Conservation (phyloP, 2,329 filamentous ascomycete species). For the Ceratocystis cacaofunesta region DNA sequence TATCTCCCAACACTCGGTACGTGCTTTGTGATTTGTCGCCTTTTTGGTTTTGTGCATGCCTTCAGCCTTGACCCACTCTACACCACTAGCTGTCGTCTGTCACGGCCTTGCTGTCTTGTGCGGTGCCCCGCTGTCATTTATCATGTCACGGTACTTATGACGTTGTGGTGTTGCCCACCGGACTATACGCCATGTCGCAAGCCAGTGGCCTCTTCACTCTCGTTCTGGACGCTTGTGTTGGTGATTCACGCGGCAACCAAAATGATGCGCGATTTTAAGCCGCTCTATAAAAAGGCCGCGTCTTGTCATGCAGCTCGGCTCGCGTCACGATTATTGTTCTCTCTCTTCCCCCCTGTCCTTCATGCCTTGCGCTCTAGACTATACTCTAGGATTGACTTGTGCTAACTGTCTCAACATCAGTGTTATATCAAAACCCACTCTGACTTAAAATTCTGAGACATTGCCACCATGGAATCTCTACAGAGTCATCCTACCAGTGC, state of each 20-base stretch:
- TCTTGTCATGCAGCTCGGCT: background rate
- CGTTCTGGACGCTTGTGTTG: background rate
- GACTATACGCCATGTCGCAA: no score
- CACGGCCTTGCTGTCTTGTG: no score
- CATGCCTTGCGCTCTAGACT: no score
- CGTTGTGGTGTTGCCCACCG: no score
- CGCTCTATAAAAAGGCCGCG: background rate
- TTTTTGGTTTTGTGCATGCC: background rate
- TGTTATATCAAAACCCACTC: background rate
- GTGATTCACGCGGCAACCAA: background rate
- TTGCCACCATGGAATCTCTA: slow-evolving; percentile 58
- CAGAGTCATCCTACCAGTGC: slow-evolving; percentile 86
- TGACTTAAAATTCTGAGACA: background rate
- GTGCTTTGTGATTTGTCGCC: slow-evolving; percentile 21
- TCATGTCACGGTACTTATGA: no score
- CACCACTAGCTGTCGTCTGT: no score
- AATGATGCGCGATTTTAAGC: background rate
- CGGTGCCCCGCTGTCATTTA: no score
- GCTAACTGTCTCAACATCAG: background rate
- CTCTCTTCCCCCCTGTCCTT: no score
- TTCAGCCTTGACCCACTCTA: background rate
- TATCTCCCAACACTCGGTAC: slow-evolving; percentile 68
- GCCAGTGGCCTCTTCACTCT: background rate
- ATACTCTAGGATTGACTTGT: background rate
- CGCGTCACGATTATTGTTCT: background rate